phyloP scores from a whole-genome alignment of 2,329 filamentous ascomycete species.

The Aspergillus hiratsukae region DNA sequence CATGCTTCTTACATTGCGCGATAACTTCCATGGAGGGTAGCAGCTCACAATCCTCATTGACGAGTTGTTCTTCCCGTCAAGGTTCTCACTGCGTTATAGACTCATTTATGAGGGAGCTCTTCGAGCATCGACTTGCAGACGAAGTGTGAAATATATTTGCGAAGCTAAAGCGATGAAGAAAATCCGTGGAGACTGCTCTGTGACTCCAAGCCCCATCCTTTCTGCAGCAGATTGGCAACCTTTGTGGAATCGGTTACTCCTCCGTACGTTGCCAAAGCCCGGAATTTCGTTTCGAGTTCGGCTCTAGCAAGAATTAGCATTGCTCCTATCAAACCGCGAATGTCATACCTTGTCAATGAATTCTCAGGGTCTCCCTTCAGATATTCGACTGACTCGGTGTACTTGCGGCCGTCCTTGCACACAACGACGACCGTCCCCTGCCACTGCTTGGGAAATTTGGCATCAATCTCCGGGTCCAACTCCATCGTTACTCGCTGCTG shows the following conservation, averaged over 20 bases:
- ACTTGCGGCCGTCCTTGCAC: conserved; percentile 17
- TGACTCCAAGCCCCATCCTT: conserved; percentile 19
- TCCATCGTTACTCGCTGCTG: conserved; percentile 26
- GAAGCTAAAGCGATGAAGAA: too few species aligned
- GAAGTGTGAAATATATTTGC: too few species aligned
- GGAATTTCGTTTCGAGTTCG: conserved; percentile 18
- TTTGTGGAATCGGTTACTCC: conserved; percentile 15
- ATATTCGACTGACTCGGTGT: conserved; percentile 21
- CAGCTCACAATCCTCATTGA: too few species aligned
- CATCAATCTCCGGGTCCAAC: conserved; percentile 23
- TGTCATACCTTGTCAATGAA: conserved; percentile 22
- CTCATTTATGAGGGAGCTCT: too few species aligned
- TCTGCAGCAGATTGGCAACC: conserved; percentile 15
- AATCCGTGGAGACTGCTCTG: conserved; percentile 17
- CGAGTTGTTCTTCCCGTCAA: too few species aligned
- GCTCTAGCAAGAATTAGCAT: conserved; percentile 6
- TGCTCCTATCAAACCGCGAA: background rate
- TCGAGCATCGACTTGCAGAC: too few species aligned
- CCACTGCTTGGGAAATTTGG: conserved; percentile 25
- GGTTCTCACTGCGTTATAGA: too few species aligned
- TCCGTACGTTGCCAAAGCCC: conserved; percentile 19
- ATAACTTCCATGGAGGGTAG: too few species aligned
- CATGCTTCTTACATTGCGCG: too few species aligned
- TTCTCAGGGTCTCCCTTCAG: conserved; percentile 27
- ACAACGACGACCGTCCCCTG: conserved; percentile 25